A percentile compares a stretch with the other conserved stretches of the same genome.
Conservation (phyloP, 306 rosid genomes). For the Castanea mollissima region DNA sequence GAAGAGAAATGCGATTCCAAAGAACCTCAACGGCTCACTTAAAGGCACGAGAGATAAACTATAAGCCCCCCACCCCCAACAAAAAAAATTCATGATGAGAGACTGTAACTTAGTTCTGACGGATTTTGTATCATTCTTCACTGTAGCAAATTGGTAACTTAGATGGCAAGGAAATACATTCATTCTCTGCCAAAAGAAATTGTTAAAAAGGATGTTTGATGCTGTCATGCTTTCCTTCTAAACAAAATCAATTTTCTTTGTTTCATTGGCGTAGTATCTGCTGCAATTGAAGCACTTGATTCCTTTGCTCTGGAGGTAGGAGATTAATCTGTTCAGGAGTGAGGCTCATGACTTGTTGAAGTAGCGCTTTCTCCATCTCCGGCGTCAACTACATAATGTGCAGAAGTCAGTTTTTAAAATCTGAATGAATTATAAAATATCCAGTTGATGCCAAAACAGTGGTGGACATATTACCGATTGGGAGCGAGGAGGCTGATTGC, state of each 20-base stretch:
- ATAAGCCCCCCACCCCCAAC: too few relatives aligned
- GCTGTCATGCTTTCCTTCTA: not conserved
- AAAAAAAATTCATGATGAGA: not conserved
- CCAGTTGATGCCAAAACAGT: conserved; percentile 3
- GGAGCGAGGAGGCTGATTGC: conserved; percentile 56
- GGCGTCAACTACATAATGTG: conserved; percentile 62
- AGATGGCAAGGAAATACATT: conserved; percentile 1
- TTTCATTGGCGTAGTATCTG: conserved; percentile 79
- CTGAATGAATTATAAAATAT: not conserved
- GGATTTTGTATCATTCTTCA: conserved; percentile 2
- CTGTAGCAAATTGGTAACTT: conserved; percentile 7
- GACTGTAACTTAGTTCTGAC: not conserved
- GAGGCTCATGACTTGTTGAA: conserved; percentile 98
- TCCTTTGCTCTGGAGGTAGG: conserved; percentile 89
- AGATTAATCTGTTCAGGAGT: conserved; percentile 84
- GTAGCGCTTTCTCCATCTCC: conserved; percentile 92
- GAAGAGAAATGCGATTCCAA: conserved; percentile 6
- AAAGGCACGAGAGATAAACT: too few relatives aligned
- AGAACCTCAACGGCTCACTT: not conserved
- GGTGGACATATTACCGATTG: conserved; percentile 39
- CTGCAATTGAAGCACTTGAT: conserved; percentile 93
- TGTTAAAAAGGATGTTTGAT: conserved; percentile 17
- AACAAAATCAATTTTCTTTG: not conserved
- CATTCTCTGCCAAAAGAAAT: conserved; percentile 3
- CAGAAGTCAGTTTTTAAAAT: not conserved